Conservation (phyloP, 2,329 filamentous ascomycete genomes). For the Lasiodiplodia sp. region DNA sequence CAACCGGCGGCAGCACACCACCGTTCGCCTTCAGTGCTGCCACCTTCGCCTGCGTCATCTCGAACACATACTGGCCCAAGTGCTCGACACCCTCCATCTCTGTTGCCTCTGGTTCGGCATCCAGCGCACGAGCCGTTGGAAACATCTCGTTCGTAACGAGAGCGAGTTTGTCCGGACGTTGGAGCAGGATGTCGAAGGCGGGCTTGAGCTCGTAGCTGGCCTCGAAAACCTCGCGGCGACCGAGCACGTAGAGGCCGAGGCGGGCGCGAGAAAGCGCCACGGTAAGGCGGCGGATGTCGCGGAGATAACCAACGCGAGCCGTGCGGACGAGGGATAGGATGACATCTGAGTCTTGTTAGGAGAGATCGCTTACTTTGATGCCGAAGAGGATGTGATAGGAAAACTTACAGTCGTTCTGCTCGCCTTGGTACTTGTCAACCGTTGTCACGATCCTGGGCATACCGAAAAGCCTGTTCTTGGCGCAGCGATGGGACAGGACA, state of each 20-base stretch:
- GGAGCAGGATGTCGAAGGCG: conserved; percentile 80
- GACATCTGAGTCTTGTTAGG: conserved; percentile 67
- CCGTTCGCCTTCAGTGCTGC: conserved; percentile 60
- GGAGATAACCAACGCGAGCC: conserved; percentile 86
- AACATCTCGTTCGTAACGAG: conserved; percentile 88
- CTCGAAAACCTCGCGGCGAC: conserved; percentile 87
- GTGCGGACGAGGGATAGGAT: conserved; percentile 94
- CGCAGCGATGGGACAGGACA: conserved; percentile 83
- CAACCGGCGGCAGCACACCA: conserved; percentile 40
- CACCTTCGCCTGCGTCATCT: conserved; percentile 85
- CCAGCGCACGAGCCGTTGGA: conserved; percentile 66
- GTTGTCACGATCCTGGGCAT: conserved; percentile 90
- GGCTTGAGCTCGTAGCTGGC: conserved; percentile 85
- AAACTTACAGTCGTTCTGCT: conserved; percentile 96
- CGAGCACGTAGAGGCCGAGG: conserved; percentile 89
- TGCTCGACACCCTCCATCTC: conserved; percentile 93
- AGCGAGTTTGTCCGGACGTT: conserved; percentile 80
- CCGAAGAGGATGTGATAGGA: background rate
- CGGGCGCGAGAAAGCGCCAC: conserved; percentile 93
- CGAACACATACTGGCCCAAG: conserved; percentile 91
- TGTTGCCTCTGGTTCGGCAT: conserved; percentile 64
- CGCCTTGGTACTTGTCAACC: conserved; percentile 98
- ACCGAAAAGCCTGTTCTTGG: conserved; percentile 83
- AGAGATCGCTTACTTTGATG: background rate
- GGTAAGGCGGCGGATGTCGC: conserved; percentile 90